Percentiles rank a stretch among this genome's conserved stretches.
phyloP scores from a whole-genome alignment of 78 protist genomes.

The Planoprotostelium fungivorum region DNA sequence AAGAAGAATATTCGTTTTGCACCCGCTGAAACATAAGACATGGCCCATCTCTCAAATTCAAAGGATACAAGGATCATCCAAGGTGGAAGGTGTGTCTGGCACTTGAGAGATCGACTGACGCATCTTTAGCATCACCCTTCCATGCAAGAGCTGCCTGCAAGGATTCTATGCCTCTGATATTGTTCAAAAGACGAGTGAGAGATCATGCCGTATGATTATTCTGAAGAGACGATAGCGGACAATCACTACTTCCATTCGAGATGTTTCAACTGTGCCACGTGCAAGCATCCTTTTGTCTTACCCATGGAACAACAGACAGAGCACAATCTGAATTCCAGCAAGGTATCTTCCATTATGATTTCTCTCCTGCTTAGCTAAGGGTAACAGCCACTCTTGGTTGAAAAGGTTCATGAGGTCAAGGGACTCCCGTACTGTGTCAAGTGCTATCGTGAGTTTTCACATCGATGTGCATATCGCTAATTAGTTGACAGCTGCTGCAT shows the following conservation, averaged over 20 bases:
- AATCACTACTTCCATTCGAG: neutral
- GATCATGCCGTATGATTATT: neutral
- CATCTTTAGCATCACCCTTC: neutral
- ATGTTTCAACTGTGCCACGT: neutral
- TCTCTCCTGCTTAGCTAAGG: no score
- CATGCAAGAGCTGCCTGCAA: neutral
- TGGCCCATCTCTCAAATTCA: neutral
- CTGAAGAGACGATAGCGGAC: neutral
- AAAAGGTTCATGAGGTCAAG: neutral
- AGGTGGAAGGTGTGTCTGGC: neutral
- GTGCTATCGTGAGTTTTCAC: neutral
- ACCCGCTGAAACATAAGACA: no score
- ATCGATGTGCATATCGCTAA: no score
- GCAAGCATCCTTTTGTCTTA: neutral
- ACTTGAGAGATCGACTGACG: neutral
- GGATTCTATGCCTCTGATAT: conserved; percentile 1
- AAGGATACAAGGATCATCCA: neutral
- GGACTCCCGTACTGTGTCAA: neutral
- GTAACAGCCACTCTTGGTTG: neutral
- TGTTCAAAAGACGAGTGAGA: neutral
- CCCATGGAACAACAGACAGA: neutral
- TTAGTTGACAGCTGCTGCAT: neutral
- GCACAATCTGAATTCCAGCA: neutral
- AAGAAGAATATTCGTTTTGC: no score
- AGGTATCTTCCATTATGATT: no score